Evolutionary conservation across 441 rosid genomes (phyloP).

Genomic region (Gossypium schwendimanii): DNA sequence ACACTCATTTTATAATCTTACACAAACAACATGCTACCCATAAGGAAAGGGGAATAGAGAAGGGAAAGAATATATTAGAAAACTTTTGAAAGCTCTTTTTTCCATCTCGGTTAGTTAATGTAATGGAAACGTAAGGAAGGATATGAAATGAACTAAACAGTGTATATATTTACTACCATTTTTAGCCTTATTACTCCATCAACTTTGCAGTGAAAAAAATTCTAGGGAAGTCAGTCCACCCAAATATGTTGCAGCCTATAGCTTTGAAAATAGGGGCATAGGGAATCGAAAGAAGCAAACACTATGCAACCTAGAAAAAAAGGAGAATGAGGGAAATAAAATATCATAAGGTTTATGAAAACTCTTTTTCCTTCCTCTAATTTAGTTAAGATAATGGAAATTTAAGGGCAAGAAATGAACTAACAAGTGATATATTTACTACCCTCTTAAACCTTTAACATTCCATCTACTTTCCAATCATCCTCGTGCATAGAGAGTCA

Average conservation of each 20-base stretch:
- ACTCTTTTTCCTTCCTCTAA: not conserved
- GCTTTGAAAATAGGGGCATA: not conserved
- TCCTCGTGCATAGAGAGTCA: not conserved
- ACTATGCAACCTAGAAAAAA: not conserved
- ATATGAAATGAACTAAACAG: not conserved
- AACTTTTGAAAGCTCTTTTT: not conserved
- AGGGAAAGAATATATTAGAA: not conserved
- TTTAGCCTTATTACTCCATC: not conserved
- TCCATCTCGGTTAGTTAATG: not conserved
- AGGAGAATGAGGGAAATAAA: not conserved
- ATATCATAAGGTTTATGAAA: not conserved
- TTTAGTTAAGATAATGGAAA: not conserved
- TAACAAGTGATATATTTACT: not conserved
- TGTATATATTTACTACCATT: not conserved
- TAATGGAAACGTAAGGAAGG: not conserved
- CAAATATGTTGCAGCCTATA: slow-evolving; percentile 7
- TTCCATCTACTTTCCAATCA: not conserved
- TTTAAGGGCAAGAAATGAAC: not conserved
- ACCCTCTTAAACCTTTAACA: not conserved
- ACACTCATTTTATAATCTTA: not conserved
- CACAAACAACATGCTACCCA: not conserved
- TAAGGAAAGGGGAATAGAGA: not conserved
- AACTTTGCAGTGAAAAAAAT: not conserved
- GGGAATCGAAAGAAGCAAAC: not conserved
- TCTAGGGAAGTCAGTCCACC: not conserved